phyloP scores from a whole-genome alignment of 2,329 filamentous ascomycete genomes.

The Neospermospora avenae region DNA sequence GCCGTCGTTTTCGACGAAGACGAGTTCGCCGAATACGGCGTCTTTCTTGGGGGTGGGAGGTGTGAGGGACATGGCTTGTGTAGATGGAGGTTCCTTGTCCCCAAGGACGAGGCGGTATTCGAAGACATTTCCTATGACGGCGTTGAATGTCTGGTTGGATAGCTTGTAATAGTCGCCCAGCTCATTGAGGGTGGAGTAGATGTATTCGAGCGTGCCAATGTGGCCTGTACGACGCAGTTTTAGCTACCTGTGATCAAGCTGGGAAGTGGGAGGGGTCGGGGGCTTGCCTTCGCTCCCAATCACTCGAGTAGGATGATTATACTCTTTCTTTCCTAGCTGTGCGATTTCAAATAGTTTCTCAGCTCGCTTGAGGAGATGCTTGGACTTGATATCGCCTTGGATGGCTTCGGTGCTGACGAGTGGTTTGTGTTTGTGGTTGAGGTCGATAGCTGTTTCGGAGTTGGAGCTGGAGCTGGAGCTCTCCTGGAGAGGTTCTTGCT shows the following conservation, averaged over 20 bases:
- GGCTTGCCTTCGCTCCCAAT: conserved; percentile 61
- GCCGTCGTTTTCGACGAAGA: conserved; percentile 60
- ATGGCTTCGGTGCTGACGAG: conserved; percentile 51
- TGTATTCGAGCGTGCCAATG: conserved; percentile 60
- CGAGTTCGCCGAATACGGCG: conserved; percentile 56
- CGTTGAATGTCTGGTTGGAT: conserved; percentile 61
- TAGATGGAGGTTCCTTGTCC: conserved; percentile 46
- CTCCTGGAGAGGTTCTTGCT: conserved; percentile 23
- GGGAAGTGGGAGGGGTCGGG: conserved; percentile 2
- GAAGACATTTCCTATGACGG: conserved; percentile 57
- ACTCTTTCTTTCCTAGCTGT: conserved; percentile 55
- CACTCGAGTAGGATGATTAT: conserved; percentile 66
- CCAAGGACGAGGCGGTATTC: conserved; percentile 58
- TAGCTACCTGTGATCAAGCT: background rate
- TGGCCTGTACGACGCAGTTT: conserved; percentile 48
- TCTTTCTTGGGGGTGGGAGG: conserved; percentile 60
- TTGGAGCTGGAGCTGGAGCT: conserved; percentile 1
- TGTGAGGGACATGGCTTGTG: conserved; percentile 60
- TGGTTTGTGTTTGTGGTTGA: conserved; percentile 22
- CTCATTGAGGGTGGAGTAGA: conserved; percentile 51
- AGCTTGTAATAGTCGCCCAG: conserved; percentile 60
- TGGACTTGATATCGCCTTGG: conserved; percentile 52
- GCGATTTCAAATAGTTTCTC: conserved; percentile 62
- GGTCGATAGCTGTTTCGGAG: conserved; percentile 25
- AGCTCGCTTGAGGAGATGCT: conserved; percentile 57